Evolutionary conservation across 2,329 filamentous ascomycete genomes (phyloP), one percentile per base, ranked within the genome.

Genomic region (Grosmannia serpens): DNA sequence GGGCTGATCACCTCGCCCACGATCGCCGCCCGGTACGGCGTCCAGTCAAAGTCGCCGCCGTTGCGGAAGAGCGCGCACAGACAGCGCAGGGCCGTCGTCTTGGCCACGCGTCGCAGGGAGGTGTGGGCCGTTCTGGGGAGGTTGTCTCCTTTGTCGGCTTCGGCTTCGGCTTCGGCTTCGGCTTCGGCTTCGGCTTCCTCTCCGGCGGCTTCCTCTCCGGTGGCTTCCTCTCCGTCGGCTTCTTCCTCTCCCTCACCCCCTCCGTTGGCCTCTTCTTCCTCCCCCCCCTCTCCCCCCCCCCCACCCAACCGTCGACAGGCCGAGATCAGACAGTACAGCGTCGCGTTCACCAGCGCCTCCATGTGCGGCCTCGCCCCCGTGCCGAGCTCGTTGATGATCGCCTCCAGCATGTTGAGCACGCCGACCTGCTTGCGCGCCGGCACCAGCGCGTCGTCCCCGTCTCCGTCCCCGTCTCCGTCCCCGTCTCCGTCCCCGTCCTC

Each of bases 341-440:
- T 79, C 0, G 90, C 83, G 65, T 92, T 85, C 62, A 92, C 77
- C 5, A 97, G 77, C 15, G 79, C 80, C 20, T 80, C 75, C 54
- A 86, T 80, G 65, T 88, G 92, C 0, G 84, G 80, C 2, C 77
- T 71, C 57, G 95, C 83, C 57, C 85, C 86, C 6, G 81, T 83
- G 57, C 91, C 90, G 41, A 97, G 80, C 57, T 94, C 90, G 59
- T 87, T 87, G 60, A 97, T 84, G 69, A 97, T 83, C 13, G 92
- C 85, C 60, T 91, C 86, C 55, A 94, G 79, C 89, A 97, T 94
- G 68, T 95, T 95, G 56, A 96, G 75, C 68, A 96, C 84, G 75
- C 95, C 94, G 60, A 94, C 81, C 70, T 96, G 92, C 70, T 91
- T 94, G 66, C 91, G 83, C 13, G 81, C 73, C 20, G 82, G 80